Base-by-base conservation (phyloP, 495 filamentous ascomycete genomes). In the Penicillium manginii region DNA sequence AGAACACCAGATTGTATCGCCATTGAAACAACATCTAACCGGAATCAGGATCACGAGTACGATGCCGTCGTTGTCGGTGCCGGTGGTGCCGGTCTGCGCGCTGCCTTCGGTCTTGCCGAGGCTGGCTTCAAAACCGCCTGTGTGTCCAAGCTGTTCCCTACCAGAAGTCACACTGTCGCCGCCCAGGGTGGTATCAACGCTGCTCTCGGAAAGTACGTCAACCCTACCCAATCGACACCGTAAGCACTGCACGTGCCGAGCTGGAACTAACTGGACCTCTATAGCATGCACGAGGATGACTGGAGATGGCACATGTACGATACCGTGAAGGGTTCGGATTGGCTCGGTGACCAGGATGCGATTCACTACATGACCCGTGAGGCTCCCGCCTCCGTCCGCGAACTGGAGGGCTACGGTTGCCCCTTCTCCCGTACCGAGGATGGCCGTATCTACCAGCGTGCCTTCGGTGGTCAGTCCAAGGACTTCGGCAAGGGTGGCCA, bases 231-330 rank as follows among this genome's bases (percentile, higher is more conserved):
- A 37, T 19, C 40, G 40, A 43, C 15, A 18, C 2, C 7, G 5
- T n/a, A n/a, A 47, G 22, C 45, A 15, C 22, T 3, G 2, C 11
- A 47, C n/a, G 42, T 53, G 52, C 37, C 39, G 50, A 55, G 19
- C 54, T 18, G 47, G 32, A 58, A 50, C 61, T 70, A 59, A 70
- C 42, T 42, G 45, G n/a, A 14, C 12, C 15, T 47, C 40, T 65
- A 58, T 63, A 86, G 83, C 74, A 90, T 91, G 87, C 86, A 89
- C 74, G 77, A 85, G 71, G 93, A 98, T 74, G 93, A 98, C 81
- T 98, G 93, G 93, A 88, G 93, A 76, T 97, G 93, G 93, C 93
- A 98, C 81, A 97, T 97, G 93, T 98, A 97, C 82, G 93, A 98
- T 77, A 98, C 93, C 47, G 93, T 98, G 60, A 98, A 98, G 82